These are phyloP conservation scores for Paratinospora sagittata DNA, from an alignment of 164 flowering plant genomes.

Conservation along the genomic window DNA sequence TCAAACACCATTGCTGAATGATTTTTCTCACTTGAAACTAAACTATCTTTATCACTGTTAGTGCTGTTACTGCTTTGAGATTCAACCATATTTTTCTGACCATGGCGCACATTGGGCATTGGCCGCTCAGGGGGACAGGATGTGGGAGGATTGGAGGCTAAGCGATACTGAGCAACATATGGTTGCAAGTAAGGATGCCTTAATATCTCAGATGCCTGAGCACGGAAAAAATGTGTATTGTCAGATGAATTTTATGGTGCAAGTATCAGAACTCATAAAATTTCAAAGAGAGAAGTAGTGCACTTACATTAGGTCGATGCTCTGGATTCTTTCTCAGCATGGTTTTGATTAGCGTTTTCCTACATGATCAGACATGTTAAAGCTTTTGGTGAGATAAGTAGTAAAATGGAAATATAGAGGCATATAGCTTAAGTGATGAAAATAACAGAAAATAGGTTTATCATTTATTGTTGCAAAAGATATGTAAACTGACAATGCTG, in stretches of 20 bases:
- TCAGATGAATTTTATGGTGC: slow-evolving; percentile 16
- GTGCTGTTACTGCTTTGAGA: slow-evolving; percentile 84
- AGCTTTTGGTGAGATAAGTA: neutral
- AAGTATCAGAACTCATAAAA: slow-evolving; percentile 1
- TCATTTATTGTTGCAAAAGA: neutral
- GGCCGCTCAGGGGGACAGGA: slow-evolving; percentile 50
- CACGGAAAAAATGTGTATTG: slow-evolving; percentile 18
- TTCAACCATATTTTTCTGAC: slow-evolving; percentile 55
- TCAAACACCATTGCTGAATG: slow-evolving; percentile 23
- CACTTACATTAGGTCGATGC: slow-evolving; percentile 83
- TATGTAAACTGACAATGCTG: neutral
- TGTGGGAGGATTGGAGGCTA: slow-evolving; percentile 30
- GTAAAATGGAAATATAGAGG: neutral
- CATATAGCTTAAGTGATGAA: neutral
- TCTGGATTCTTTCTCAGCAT: slow-evolving; percentile 98
- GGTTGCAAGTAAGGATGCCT: slow-evolving; percentile 93
- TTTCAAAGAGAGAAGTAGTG: slow-evolving; percentile 1
- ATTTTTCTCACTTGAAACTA: slow-evolving; percentile 54
- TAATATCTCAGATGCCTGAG: slow-evolving; percentile 83
- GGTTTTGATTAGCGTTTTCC: slow-evolving; percentile 89
- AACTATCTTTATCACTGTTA: slow-evolving; percentile 73
- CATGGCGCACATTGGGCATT: slow-evolving; percentile 27
- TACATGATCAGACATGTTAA: slow-evolving; percentile 28
- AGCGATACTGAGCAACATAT: slow-evolving; percentile 65
- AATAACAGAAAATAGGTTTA: neutral